Evolutionary conservation across 805 yeast species (phyloP), one percentile per base, ranked within the genome.

Genomic region (Metschnikowia borealis): DNA sequence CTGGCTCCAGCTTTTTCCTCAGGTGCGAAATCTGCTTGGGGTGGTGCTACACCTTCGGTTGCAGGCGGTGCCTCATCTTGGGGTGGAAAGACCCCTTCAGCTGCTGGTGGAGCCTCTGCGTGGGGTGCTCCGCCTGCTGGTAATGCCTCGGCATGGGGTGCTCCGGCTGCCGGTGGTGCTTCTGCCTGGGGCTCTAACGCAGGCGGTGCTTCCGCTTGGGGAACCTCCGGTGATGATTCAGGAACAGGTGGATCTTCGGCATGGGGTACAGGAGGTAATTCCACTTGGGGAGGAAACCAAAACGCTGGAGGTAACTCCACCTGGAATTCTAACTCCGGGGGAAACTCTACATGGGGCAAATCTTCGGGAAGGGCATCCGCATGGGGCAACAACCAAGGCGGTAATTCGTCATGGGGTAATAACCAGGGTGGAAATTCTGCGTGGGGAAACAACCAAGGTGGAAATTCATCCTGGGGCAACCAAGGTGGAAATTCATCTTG

Each of bases 21-120:
- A 6, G 74, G 74, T 6, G 78, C 78, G 2, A 71, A 81, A 10
- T 82, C 86, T 2, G 74, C 83, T 1, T 80, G 87, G 85, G 70
- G 71, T 3, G 61, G 67, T 15, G 58, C 61, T n/a, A 55, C 59
- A 1, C 61, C 59, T 14, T 46, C 59, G n/a, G 55, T 54, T 29
- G 68, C 63, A 18, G 77, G 81, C 42, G 77, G 73, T 58, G 70
- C 62, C 11, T 66, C 71, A 14, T 63, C 79, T 10, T 74, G 78
- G 69, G 59, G 59, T 5, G 54, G 40, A 11, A 44, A 44, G 14
- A 44, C 46, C 11, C 46, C 55, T 1, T 52, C 55, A 13, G 52
- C 47, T 32, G 67, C 64, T 17, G 77, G 81, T 44, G 77, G 73
- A 57, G 70, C 62, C 6, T 66, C 71, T 8, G 63, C 79, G 5